These are phyloP conservation scores for Xerocomellus dryophilus DNA, from an alignment of 768 basidiomycete species.

Conservation along the genomic window DNA sequence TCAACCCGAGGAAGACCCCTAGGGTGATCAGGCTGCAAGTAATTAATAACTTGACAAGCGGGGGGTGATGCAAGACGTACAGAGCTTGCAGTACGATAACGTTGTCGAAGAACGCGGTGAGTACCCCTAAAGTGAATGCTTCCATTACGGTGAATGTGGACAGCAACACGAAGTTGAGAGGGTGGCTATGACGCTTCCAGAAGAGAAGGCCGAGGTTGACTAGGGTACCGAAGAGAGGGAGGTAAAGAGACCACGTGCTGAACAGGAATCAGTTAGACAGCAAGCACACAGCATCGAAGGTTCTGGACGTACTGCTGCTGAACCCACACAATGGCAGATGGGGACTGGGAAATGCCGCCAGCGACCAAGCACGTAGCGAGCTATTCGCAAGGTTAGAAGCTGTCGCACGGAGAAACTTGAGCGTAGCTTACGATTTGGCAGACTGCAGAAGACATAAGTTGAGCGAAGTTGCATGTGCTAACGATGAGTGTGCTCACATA, in stretches of 20 bases:
- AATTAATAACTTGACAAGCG: slow-evolving; percentile 7
- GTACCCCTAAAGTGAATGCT: slow-evolving; percentile 84
- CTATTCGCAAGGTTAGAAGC: slow-evolving; percentile 28
- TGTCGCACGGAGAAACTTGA: not conserved
- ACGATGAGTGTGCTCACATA: slow-evolving; percentile 55
- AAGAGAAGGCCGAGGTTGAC: slow-evolving; percentile 76
- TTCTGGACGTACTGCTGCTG: slow-evolving; percentile 53
- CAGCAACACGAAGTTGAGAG: slow-evolving; percentile 81
- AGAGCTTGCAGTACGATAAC: slow-evolving; percentile 82
- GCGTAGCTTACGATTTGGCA: slow-evolving; percentile 62
- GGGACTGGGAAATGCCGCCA: slow-evolving; percentile 64
- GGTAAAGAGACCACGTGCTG: slow-evolving; percentile 78
- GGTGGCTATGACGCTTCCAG: slow-evolving; percentile 92
- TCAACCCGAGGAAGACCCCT: slow-evolving; percentile 91
- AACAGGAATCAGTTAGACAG: slow-evolving; percentile 2
- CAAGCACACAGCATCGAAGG: not conserved
- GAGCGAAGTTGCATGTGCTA: not conserved
- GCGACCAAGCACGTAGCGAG: slow-evolving; percentile 78
- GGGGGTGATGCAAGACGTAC: slow-evolving; percentile 38
- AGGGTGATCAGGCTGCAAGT: slow-evolving; percentile 71
- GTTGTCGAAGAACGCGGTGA: slow-evolving; percentile 72
- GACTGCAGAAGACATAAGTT: slow-evolving; percentile 41
- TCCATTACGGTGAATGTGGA: slow-evolving; percentile 89
- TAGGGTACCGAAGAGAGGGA: slow-evolving; percentile 76
- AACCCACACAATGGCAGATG: slow-evolving; percentile 64